Evolutionary conservation across 192 early-diverging fungal species (phyloP).

Genomic region (Podila clonocystis): DNA sequence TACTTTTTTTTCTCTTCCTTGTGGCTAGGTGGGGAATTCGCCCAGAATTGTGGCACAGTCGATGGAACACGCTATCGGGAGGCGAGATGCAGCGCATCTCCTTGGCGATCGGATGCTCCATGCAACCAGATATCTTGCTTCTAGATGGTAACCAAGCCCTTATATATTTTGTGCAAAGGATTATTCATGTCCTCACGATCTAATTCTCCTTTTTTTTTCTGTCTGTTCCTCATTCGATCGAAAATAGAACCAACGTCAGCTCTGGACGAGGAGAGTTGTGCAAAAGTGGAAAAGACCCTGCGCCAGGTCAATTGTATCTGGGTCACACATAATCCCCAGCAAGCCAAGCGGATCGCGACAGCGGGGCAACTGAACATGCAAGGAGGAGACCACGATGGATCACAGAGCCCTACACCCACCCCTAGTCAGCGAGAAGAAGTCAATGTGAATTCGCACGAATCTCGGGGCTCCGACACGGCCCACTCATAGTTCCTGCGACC

Average conservation of each 20-base stretch:
- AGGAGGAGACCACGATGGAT: conserved; percentile 23
- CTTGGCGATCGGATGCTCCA: conserved; percentile 82
- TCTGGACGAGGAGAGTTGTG: conserved; percentile 75
- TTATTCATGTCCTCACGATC: background rate
- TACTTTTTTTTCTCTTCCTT: conserved; percentile 15
- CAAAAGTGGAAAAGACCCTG: conserved; percentile 79
- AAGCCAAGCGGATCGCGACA: conserved; percentile 69
- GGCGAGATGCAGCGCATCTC: conserved; percentile 88
- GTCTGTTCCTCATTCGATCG: background rate
- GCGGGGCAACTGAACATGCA: conserved; percentile 29
- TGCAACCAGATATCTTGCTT: conserved; percentile 78
- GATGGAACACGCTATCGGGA: conserved; percentile 83
- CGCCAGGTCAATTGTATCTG: conserved; percentile 73
- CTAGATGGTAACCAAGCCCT: conserved; percentile 70
- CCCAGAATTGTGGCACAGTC: conserved; percentile 74
- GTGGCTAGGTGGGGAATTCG: conserved; percentile 72
- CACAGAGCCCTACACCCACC: background rate
- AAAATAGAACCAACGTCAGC: conserved; percentile 84
- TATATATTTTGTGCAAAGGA: background rate
- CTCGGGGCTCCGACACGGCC: too few species aligned
- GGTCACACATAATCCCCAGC: conserved; percentile 82
- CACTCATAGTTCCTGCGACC: too few species aligned
- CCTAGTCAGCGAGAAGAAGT: background rate
- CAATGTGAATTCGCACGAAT: background rate
- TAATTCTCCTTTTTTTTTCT: background rate